A percentile compares a stretch with the other conserved stretches of the same genome.
These are phyloP conservation scores for Sugiyamaella lignohabitans DNA, from an alignment of 805 yeast genomes.

Conservation along the genomic window DNA sequence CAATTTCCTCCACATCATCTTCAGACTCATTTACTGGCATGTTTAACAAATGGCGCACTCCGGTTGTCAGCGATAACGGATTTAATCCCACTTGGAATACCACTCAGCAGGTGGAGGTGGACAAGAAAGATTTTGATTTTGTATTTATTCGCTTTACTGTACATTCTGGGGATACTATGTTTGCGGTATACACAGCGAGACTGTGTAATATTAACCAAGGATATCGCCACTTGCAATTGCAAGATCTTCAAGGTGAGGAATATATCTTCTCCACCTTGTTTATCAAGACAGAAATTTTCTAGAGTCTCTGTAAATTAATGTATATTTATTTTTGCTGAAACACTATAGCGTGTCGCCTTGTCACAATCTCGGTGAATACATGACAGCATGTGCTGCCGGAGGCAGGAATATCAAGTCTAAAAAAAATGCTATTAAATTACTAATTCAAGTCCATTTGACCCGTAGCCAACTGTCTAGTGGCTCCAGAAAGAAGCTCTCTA, in stretches of 20 bases:
- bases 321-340: too few species aligned
- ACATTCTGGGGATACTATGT: constrained; percentile 28
- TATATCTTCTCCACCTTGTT: constrained; percentile 53
- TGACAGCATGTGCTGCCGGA: too few species aligned
- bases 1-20: background rate
- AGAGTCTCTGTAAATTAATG: background rate
- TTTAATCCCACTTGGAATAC: constrained; percentile 83
- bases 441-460: constrained; percentile 18
- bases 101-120: constrained; percentile 40
- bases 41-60: constrained; percentile 15
- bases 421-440: too few species aligned
- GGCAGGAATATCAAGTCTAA: too few species aligned
- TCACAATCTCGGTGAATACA: too few species aligned
- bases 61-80: constrained; percentile 48
- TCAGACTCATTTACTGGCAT: constrained; percentile 4
- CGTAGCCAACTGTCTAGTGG: constrained; percentile 20
- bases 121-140: constrained; percentile 26
- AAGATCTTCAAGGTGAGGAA: constrained; percentile 76
- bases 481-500: constrained; percentile 86
- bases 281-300: constrained; percentile 25
- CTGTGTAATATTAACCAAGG: constrained; percentile 66
- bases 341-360: too few species aligned
- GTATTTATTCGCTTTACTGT: constrained; percentile 34
- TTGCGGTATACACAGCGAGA: constrained; percentile 59
- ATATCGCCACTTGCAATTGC: constrained; percentile 72